phyloP scores from a whole-genome alignment of 2,329 filamentous ascomycete genomes.

The Aureobasidium leucospermi region DNA sequence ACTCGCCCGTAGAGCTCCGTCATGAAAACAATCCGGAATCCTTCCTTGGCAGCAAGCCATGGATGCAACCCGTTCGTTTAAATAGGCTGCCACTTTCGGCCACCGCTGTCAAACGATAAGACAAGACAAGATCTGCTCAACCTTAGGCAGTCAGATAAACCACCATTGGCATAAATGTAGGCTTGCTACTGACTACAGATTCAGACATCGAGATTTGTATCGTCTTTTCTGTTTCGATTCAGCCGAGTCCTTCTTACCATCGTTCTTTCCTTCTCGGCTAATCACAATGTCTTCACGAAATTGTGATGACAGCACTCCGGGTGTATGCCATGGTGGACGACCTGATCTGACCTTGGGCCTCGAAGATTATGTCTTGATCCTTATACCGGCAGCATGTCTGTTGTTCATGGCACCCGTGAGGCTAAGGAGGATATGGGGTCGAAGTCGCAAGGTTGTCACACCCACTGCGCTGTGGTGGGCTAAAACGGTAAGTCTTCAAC shows the following conservation, averaged over 20 bases:
- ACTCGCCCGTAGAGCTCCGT: too few species aligned
- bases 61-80: background rate
- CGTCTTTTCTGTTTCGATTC: background rate
- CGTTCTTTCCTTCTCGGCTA: too few species aligned
- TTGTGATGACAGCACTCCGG: background rate
- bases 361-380: conserved; percentile 24
- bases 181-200: background rate
- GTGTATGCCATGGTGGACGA: conserved; percentile 4
- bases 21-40: background rate
- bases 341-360: conserved; percentile 24
- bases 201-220: background rate
- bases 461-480: conserved; percentile 20
- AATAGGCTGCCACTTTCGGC: conserved; percentile 7
- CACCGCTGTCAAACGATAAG: background rate
- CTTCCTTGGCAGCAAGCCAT: conserved; percentile 6
- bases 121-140: background rate
- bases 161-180: background rate
- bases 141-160: conserved; percentile 11
- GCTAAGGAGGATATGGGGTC: conserved; percentile 21
- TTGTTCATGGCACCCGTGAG: conserved; percentile 23
- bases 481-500: conserved; percentile 17
- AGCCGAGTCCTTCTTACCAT: background rate
- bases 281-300: background rate
- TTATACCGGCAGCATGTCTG: conserved; percentile 22
- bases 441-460: conserved; percentile 19